Base-by-base conservation (phyloP, 306 rosid genomes). In the Neltuma alba region DNA sequence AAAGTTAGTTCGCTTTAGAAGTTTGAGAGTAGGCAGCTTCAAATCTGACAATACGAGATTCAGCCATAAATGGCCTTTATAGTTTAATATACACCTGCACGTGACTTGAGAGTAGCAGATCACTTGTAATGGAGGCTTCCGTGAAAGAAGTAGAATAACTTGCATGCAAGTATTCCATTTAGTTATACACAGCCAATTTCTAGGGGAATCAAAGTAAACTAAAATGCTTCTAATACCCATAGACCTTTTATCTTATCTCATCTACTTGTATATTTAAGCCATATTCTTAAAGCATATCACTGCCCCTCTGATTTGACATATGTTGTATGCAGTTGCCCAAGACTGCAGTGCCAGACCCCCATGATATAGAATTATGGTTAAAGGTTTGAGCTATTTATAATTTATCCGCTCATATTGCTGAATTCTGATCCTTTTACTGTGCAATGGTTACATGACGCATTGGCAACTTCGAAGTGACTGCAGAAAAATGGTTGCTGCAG, bases 281-380 rank as follows among this genome's bases (percentile, higher is more conserved):
- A 63, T 55, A 33, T 55, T 72, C 20, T 79, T 74, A 16, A 28
- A 65, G 80, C 42, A 30, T 80, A n/a, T 0, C 23, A 18, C 47
- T 10, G 72, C 44, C 81, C 72, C 80, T 62, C 83, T 75, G 80
- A 31, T 74, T 41, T 31, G 8, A 68, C 33, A 21, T 47, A 42
- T 64, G 69, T 74, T 76, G 58, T 37, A 63, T 87, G 92, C 93
- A 94, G 99, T 84, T 94, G 48, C 86, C 98, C 78, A 85, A 84
- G 88, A 82, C 81, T 45, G n/a, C 67, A 36, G 88, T 94, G 81
- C 91, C 95, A 69, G 89, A 92, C 66, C 99, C 97, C 14, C 97
- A 92, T 64, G 80, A 94, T 82, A 27, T 94, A 78, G 99, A 92
- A 79, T 79, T 92, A 40, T 94, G 99, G 99, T 74, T 91, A 79